Evolutionary conservation across 2,329 filamentous ascomycete species (phyloP).

Genomic region (Phialocephala sp.): DNA sequence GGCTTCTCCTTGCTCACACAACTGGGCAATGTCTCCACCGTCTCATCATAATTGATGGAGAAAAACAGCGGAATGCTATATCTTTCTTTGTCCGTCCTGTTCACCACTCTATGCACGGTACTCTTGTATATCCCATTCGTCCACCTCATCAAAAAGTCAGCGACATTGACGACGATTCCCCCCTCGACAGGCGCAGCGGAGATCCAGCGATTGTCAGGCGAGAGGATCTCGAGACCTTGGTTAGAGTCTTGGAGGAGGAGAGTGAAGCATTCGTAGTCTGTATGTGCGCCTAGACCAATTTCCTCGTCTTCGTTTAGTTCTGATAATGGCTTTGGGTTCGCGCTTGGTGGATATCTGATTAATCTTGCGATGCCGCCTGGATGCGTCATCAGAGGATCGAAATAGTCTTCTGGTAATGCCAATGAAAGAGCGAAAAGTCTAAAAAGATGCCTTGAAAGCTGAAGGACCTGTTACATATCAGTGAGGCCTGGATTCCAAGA

Average conservation of each 20-base stretch:
- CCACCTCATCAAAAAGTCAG: slow-evolving; percentile 56
- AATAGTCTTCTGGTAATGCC: slow-evolving; percentile 50
- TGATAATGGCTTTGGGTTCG: slow-evolving; percentile 37
- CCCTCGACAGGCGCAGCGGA: slow-evolving; percentile 50
- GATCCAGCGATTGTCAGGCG: slow-evolving; percentile 52
- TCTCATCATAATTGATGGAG: slow-evolving; percentile 43
- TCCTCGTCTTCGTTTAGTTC: slow-evolving; percentile 39
- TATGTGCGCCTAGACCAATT: slow-evolving; percentile 53
- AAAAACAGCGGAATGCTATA: slow-evolving; percentile 64
- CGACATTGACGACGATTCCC: slow-evolving; percentile 58
- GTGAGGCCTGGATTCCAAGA: neutral
- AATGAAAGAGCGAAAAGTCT: slow-evolving; percentile 48
- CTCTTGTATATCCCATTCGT: slow-evolving; percentile 59
- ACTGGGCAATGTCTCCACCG: slow-evolving; percentile 39
- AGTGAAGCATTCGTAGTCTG: slow-evolving; percentile 62
- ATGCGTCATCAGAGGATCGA: slow-evolving; percentile 48
- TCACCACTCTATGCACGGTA: slow-evolving; percentile 61
- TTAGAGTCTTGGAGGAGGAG: slow-evolving; percentile 58
- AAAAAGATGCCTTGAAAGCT: slow-evolving; percentile 47
- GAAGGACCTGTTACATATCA: slow-evolving; percentile 33
- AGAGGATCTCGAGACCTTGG: slow-evolving; percentile 58
- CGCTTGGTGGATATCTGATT: slow-evolving; percentile 56
- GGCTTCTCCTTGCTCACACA: slow-evolving; percentile 39
- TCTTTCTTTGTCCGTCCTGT: slow-evolving; percentile 54
- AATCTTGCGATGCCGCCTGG: slow-evolving; percentile 52